Base-by-base conservation (phyloP, 371 early-diverging fungal genomes). In the Apophysomyces elegans region DNA sequence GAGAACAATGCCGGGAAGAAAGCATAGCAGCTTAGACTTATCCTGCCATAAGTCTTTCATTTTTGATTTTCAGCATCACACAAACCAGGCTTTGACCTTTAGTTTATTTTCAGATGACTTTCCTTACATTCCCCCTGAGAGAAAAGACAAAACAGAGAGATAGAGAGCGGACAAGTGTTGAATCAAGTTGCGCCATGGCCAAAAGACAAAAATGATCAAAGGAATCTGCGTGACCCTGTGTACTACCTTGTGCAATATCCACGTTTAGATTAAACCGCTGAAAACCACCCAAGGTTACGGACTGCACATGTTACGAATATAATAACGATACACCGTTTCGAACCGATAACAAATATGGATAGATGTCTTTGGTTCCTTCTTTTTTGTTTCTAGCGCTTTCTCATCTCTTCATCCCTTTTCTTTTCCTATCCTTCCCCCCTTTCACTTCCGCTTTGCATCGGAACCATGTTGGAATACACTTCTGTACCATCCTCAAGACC, bases 311-410 rank as follows among this genome's bases (percentile, higher is more conserved):
- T 37, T 14, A 39, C 38, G 44, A 59, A 32, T 37, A 59, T 13
- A 59, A 59, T 59, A 41, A 59, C 4, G 59, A 41, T 59, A 26
- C 35, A 37, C 59, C 26, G 59, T 59, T 59, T 59, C 41, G 44
- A 37, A 8, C 41, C 11, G 37, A 8, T 7, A 5, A 41, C 41
- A 13, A 14, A 59, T 59, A 59, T n/a, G 38, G 59, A 11, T 18
- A 39, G n/a, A 38, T 26, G 32, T 26, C 32, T 26, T 3, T 26
- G 32, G 32, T 26, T 9, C 37, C 4, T 12, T 13, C 13, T 59
- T 8, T 11, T 13, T 41, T 41, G 2, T 41, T 41, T 41, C 41
- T 37, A 41, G 59, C n/a, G 16, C 21, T 35, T 59, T 21, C 38
- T 26, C 32, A 26, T 26, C 32, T 26, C 32, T 26, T 3, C 32